A percentile compares a stretch with the other conserved stretches of the same genome.
Conservation (phyloP, 371 early-diverging fungal species). For the Mucor piriformis region DNA sequence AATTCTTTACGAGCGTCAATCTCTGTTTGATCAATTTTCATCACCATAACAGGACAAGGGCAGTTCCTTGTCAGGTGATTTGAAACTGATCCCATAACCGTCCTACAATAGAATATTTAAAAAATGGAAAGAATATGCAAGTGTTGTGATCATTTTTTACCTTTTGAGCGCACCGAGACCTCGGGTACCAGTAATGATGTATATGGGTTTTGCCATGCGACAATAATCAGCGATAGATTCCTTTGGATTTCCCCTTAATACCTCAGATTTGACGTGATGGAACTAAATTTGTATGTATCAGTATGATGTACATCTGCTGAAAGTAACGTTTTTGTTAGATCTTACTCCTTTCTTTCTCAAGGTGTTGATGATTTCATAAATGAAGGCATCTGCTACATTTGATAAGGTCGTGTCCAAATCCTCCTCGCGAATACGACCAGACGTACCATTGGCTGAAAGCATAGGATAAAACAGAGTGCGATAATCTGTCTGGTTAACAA, state of each 20-base stretch:
- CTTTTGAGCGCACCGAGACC: conserved; percentile 35
- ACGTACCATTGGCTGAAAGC: background rate
- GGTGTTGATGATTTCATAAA: conserved; percentile 22
- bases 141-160: conserved; percentile 6
- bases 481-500: conserved; percentile 29
- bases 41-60: conserved; percentile 41
- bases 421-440: background rate
- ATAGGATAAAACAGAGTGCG: conserved; percentile 20
- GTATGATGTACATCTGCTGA: background rate
- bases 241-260: conserved; percentile 40
- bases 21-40: conserved; percentile 34
- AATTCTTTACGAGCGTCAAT: conserved; percentile 32
- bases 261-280: conserved; percentile 31
- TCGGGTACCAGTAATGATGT: conserved; percentile 35
- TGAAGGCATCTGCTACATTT: conserved; percentile 17
- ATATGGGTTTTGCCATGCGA: conserved; percentile 27
- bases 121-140: background rate
- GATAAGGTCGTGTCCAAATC: background rate
- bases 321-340: background rate
- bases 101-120: conserved; percentile 1
- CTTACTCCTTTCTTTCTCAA: conserved; percentile 32
- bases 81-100: conserved; percentile 43
- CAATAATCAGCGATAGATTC: conserved; percentile 39
- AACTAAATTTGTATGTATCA: conserved; percentile 33
- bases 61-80: conserved; percentile 31